phyloP scores from a whole-genome alignment of 2,329 filamentous ascomycete species.

The Fusarium subtropicale region DNA sequence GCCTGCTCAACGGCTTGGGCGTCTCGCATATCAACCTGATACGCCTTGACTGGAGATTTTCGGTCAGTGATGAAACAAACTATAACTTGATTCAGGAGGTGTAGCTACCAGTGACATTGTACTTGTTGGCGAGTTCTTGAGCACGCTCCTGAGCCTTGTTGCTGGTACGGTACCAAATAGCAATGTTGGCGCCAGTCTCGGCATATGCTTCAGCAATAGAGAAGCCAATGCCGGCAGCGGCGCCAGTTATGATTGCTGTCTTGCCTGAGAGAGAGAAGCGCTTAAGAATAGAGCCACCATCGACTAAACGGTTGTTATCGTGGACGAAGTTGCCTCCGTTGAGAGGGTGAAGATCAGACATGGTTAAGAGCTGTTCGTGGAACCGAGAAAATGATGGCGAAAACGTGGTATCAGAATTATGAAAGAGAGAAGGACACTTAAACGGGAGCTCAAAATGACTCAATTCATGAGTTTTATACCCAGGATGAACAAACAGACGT shows the following conservation, averaged over 20 bases:
- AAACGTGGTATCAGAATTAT: not conserved
- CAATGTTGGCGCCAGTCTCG: conserved; percentile 75
- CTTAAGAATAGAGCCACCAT: conserved; percentile 45
- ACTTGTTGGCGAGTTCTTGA: conserved; percentile 69
- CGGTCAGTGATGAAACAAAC: conserved; percentile 20
- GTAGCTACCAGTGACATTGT: conserved; percentile 70
- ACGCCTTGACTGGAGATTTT: conserved; percentile 62
- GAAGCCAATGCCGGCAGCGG: conserved; percentile 72
- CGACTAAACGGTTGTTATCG: conserved; percentile 37
- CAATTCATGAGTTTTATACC: conserved; percentile 19
- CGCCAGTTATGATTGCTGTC: conserved; percentile 74
- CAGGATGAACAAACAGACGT: not conserved
- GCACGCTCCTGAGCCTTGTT: conserved; percentile 69
- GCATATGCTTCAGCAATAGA: conserved; percentile 71
- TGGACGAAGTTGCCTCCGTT: conserved; percentile 45
- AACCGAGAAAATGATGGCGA: not conserved
- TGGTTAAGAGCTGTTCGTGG: conserved; percentile 4
- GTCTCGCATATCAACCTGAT: conserved; percentile 68
- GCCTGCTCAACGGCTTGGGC: conserved; percentile 61
- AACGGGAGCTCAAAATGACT: conserved; percentile 1
- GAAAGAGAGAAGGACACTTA: not conserved
- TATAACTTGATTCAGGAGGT: not conserved
- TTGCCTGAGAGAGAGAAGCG: conserved; percentile 73
- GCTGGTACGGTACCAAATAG: conserved; percentile 76
- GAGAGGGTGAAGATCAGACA: conserved; percentile 43